Base-by-base conservation (phyloP, 2,329 filamentous ascomycete species). In the Parastagonospora nodorum region DNA sequence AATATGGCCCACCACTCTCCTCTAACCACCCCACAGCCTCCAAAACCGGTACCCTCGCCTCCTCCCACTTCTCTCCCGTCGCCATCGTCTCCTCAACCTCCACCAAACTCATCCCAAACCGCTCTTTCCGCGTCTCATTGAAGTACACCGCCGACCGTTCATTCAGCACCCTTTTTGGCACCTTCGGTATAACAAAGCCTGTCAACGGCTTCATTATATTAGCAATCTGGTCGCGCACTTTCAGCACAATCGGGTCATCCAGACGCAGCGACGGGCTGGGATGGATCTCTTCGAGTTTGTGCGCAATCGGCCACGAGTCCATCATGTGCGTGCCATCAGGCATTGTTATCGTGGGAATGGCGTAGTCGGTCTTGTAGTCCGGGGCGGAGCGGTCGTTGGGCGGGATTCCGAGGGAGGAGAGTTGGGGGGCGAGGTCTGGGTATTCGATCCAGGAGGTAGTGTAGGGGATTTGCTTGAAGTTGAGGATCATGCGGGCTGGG, bases 401-500 rank as follows among this genome's bases (percentile, higher is more conserved):
- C 12, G 78, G 73, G 44, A 82, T 64, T 47, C 76, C 78, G 35
- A 84, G 76, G 27, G 78, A 74, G 60, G 82, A 76, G 42, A 89
- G 74, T 2, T 70, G 81, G 1, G 82, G 72, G 49, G 77, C 80
- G 52, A 91, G 77, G 31, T 89, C 82, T 1, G 86, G 87, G 58
- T 88, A 89, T 63, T 89, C 85, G 12, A 85, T 72, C 85, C 86
- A 90, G 78, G 86, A 77, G 0, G 87, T 90, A 65, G 81, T 80
- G 74, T 90, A 90, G 39, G 84, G 78, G 11, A 90, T 68, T 1
- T 77, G 77, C 68, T 90, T 90, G 74, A 80, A 88, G 73, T 89
- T 90, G 38, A 90, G 74, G 2, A 81, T 66, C 48, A 90, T 72
- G 1, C 88, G 85, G 38, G 83, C 87, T 89, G 37, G 6, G 7